Conservation (phyloP, 345 rosid genomes). For the Capsella bursapastoris region DNA sequence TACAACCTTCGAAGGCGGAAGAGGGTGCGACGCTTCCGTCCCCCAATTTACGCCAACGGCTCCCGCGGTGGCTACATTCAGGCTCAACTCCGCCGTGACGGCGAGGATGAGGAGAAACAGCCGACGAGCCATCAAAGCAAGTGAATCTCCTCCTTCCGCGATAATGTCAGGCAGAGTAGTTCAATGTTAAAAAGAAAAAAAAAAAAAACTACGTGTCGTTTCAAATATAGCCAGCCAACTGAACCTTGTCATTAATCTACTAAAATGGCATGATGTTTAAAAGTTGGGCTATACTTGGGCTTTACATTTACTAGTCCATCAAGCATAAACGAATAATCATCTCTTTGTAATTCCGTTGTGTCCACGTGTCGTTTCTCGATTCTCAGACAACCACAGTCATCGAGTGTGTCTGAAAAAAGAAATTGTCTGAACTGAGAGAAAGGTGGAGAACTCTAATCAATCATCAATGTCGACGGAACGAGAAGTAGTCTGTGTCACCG, state of each 20-base stretch:
- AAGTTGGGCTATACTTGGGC: conserved; percentile 26
- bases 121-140: conserved; percentile 37
- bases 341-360: not conserved
- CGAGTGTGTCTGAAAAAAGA: conserved; percentile 9
- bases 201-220: conserved; percentile 24
- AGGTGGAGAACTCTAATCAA: conserved; percentile 7
- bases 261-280: conserved; percentile 11
- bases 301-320: not conserved
- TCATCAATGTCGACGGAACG: conserved; percentile 53
- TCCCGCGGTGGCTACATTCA: conserved; percentile 25
- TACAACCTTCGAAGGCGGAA: conserved; percentile 76
- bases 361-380: conserved; percentile 30
- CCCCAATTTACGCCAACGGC: conserved; percentile 89
- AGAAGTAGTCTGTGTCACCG: conserved; percentile 82
- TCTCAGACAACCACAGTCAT: not conserved
- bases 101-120: conserved; percentile 36
- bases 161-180: conserved; percentile 6
- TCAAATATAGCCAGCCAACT: not conserved
- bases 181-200: not conserved
- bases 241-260: not conserved
- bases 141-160: conserved; percentile 16
- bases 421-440: conserved; percentile 14
- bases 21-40: conserved; percentile 74
- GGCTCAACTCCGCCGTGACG: conserved; percentile 34
- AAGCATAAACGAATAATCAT: not conserved